Evolutionary conservation across 371 early-diverging fungal species (phyloP).

Genomic region (Chytridium lagenaria): DNA sequence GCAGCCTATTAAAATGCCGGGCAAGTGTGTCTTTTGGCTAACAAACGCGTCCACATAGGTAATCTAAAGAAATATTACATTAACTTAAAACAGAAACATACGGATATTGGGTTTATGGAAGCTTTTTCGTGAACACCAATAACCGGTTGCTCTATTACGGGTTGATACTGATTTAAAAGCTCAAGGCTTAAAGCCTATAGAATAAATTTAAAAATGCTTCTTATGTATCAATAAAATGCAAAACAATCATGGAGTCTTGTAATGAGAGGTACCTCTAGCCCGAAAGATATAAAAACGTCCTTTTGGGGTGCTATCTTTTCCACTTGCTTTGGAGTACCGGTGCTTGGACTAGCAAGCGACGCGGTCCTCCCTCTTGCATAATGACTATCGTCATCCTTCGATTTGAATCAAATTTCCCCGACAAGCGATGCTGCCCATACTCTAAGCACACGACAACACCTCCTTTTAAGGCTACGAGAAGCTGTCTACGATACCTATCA

Average conservation of each 20-base stretch:
- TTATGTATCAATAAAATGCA: too few relatives aligned
- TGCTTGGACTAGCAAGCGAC: neutral
- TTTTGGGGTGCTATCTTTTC: neutral
- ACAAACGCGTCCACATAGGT: constrained; percentile 11
- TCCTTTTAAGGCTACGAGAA: neutral
- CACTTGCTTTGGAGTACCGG: neutral
- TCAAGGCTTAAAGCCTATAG: too few relatives aligned
- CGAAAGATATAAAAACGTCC: neutral
- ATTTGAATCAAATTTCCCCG: neutral
- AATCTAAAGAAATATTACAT: neutral
- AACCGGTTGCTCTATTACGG: too few relatives aligned
- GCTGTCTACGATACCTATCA: neutral
- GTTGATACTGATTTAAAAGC: too few relatives aligned
- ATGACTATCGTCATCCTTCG: neutral
- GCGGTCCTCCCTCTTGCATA: neutral
- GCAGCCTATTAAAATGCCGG: constrained; percentile 4
- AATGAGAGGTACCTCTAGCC: neutral
- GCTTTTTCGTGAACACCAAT: too few relatives aligned
- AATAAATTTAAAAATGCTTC: too few relatives aligned
- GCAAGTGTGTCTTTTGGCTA: constrained; percentile 2
- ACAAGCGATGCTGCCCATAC: neutral
- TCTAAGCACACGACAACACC: neutral
- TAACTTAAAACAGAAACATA: neutral
- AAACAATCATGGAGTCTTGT: too few relatives aligned
- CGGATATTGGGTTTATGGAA: neutral